Conservation (phyloP, 495 filamentous ascomycete genomes). For the Neurospora africana region DNA sequence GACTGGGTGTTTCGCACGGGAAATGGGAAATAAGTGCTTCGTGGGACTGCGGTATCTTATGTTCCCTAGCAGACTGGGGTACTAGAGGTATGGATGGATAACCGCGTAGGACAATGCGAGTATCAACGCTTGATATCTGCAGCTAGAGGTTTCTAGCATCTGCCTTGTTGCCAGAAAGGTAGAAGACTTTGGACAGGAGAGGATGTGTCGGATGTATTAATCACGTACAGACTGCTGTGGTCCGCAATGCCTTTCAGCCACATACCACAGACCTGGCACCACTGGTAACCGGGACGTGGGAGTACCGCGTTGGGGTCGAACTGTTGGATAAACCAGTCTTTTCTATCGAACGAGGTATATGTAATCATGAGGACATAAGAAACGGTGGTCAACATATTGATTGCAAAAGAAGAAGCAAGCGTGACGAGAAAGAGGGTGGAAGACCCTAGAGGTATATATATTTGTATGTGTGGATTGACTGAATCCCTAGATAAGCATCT, state of each 20-base stretch:
- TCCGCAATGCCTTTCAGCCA: no score
- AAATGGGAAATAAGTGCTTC: background rate
- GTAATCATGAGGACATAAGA: background rate
- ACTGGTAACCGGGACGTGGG: no score
- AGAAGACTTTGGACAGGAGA: no score
- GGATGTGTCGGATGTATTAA: no score
- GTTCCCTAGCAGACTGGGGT: background rate
- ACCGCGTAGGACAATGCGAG: background rate
- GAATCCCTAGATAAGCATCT: background rate
- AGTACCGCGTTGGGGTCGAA: no score
- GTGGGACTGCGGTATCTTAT: background rate
- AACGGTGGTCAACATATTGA: background rate
- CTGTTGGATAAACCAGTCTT: no score
- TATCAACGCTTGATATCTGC: background rate
- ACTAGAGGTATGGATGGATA: background rate
- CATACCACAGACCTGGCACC: no score
- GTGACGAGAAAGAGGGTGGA: background rate
- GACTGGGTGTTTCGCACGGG: background rate
- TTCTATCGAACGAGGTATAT: background rate
- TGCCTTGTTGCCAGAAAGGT: background rate
- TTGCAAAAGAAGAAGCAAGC: background rate
- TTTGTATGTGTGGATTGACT: background rate
- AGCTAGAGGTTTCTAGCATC: background rate
- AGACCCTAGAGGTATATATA: background rate
- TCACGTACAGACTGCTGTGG: no score